Percentiles rank a stretch among this genome's conserved stretches.
Evolutionary conservation across 305 asterid species (phyloP).

Genomic region (Fraxinus dipetala): DNA sequence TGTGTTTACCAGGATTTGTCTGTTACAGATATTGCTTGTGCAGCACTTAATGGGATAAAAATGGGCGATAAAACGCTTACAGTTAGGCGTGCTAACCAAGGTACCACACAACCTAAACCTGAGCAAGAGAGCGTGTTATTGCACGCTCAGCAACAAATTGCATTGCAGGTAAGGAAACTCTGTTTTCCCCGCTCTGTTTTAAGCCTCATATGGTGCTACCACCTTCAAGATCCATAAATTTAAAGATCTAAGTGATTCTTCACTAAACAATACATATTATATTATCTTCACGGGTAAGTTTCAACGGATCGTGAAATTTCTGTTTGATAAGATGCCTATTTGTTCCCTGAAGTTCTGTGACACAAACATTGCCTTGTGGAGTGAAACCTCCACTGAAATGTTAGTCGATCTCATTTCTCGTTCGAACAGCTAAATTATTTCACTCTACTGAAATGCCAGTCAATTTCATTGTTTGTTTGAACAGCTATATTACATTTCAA

Average conservation of each 20-base stretch:
- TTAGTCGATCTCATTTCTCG: not conserved
- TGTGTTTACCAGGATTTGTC: conserved; percentile 89
- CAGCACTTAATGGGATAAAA: conserved; percentile 95
- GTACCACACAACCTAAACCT: conserved; percentile 78
- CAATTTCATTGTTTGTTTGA: not conserved
- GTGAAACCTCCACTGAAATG: not conserved
- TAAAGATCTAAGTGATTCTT: not conserved
- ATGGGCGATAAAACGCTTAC: conserved; percentile 98
- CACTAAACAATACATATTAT: not conserved
- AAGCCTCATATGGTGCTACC: not conserved
- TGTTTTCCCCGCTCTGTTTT: conserved; percentile 4
- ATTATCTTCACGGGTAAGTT: not conserved
- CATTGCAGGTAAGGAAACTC: conserved; percentile 61
- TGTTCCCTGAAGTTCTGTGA: not conserved
- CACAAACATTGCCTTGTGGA: not conserved
- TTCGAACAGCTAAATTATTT: not conserved
- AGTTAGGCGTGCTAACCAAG: conserved; percentile 93
- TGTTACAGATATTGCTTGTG: conserved; percentile 96
- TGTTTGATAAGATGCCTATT: not conserved
- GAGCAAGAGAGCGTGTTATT: conserved; percentile 87
- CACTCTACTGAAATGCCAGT: not conserved
- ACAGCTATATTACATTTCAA: not conserved
- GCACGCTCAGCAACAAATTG: conserved; percentile 96
- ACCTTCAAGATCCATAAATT: not conserved
- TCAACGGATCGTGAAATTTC: not conserved